Evolutionary conservation across 768 basidiomycete genomes (phyloP).

Genomic region (Coprinellus micaceus): DNA sequence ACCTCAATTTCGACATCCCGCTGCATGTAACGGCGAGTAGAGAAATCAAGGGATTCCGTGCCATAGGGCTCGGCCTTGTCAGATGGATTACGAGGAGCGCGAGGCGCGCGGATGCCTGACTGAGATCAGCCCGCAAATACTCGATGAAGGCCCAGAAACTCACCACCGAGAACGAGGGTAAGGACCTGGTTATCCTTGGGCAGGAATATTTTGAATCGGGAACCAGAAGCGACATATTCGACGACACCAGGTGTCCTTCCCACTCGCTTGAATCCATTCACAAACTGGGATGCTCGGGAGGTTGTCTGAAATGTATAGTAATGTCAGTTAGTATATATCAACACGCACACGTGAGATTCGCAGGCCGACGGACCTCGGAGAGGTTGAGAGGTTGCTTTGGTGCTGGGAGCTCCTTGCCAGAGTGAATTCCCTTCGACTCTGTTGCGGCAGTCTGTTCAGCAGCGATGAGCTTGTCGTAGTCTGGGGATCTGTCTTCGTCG

Average conservation of each 20-base stretch:
- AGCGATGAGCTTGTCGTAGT: slow-evolving; percentile 93
- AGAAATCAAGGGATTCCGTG: slow-evolving; percentile 74
- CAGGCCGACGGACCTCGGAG: slow-evolving; percentile 64
- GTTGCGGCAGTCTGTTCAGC: slow-evolving; percentile 87
- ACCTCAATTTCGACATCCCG: slow-evolving; percentile 93
- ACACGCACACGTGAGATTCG: too few relatives aligned
- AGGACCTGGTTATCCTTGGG: slow-evolving; percentile 92
- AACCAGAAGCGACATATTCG: slow-evolving; percentile 91
- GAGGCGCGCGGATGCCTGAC: slow-evolving; percentile 84
- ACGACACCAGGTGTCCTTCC: slow-evolving; percentile 83
- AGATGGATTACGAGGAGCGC: slow-evolving; percentile 70
- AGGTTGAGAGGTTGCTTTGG: slow-evolving; percentile 85
- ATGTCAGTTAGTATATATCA: neutral
- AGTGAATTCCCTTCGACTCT: slow-evolving; percentile 84
- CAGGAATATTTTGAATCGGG: slow-evolving; percentile 88
- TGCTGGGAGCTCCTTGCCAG: slow-evolving; percentile 80
- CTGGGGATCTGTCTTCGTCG: slow-evolving; percentile 93
- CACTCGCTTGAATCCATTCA: slow-evolving; percentile 87
- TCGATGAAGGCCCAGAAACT: slow-evolving; percentile 8
- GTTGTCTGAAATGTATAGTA: slow-evolving; percentile 41
- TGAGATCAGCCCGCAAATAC: neutral
- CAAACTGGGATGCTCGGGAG: slow-evolving; percentile 78
- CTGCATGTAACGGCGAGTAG: slow-evolving; percentile 82
- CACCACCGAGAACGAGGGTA: slow-evolving; percentile 87
- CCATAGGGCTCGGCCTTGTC: slow-evolving; percentile 93